Percentiles rank a stretch among this genome's conserved stretches.
phyloP scores from a whole-genome alignment of 495 filamentous ascomycete genomes.

The Saxophila tyrrhenica region DNA sequence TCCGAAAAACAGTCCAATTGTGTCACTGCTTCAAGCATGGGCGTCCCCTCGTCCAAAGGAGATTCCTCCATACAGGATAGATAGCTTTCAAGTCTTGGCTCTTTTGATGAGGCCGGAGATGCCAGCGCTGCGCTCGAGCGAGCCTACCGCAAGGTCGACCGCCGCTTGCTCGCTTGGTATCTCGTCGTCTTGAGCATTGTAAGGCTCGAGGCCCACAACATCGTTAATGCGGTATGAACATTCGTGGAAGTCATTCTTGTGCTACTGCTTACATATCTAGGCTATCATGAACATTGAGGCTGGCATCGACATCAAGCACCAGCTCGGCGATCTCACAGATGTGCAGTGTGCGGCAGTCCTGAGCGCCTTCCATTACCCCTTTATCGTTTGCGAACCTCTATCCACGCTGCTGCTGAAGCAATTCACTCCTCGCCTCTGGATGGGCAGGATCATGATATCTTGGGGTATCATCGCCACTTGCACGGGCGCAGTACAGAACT shows the following conservation, averaged over 20 bases:
- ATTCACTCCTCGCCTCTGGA: slow-evolving; percentile 9
- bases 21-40: background rate
- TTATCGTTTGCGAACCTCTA: slow-evolving; percentile 6
- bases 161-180: background rate
- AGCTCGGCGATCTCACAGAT: background rate
- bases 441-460: slow-evolving; percentile 4
- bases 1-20: no score
- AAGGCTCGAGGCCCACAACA: background rate
- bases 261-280: background rate
- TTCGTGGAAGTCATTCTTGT: background rate
- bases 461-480: slow-evolving; percentile 2
- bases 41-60: background rate
- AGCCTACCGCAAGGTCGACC: background rate
- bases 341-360: background rate
- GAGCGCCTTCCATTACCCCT: slow-evolving; percentile 3
- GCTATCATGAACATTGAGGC: background rate
- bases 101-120: background rate
- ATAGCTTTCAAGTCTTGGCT: background rate
- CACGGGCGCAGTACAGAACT: slow-evolving; percentile 27
- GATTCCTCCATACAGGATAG: background rate
- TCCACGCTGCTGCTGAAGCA: slow-evolving; percentile 13
- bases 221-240: background rate
- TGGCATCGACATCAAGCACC: background rate
- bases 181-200: background rate
- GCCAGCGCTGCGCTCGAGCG: background rate